phyloP scores from a whole-genome alignment of 2,329 filamentous ascomycete species.

The Chaetomiaceae sp. region DNA sequence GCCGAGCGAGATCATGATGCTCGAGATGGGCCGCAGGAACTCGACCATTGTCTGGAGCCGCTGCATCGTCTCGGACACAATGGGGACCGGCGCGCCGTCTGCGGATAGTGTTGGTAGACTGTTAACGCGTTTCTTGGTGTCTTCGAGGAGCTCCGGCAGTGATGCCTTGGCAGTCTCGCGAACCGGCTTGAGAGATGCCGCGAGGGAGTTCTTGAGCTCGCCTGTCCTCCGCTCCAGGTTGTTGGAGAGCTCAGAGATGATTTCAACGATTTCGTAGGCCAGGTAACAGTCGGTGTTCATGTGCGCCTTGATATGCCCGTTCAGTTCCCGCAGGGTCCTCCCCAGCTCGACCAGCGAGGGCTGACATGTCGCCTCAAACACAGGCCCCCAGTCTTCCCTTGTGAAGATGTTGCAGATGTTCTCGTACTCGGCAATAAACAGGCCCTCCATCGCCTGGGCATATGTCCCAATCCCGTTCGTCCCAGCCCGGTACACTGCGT shows the following conservation, averaged over 20 bases:
- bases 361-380: conserved; percentile 76
- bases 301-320: conserved; percentile 81
- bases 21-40: conserved; percentile 80
- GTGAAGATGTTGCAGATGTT: conserved; percentile 85
- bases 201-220: conserved; percentile 76
- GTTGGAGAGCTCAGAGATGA: conserved; percentile 74
- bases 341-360: conserved; percentile 75
- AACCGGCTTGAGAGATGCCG: conserved; percentile 81
- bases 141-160: conserved; percentile 75
- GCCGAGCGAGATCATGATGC: conserved; percentile 85
- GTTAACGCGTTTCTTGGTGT: conserved; percentile 67
- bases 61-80: conserved; percentile 81
- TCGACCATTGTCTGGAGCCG: conserved; percentile 81
- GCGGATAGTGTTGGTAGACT: conserved; percentile 64
- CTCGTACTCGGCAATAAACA: conserved; percentile 85
- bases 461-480: conserved; percentile 92
- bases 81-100: conserved; percentile 72
- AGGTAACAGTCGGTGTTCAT: conserved; percentile 89
- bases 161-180: conserved; percentile 89
- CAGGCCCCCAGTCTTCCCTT: conserved; percentile 75
- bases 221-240: conserved; percentile 78
- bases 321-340: conserved; percentile 81
- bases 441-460: conserved; percentile 77
- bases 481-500: conserved; percentile 80
- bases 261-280: conserved; percentile 91